Conservation (phyloP, 495 filamentous ascomycete genomes). For the Terfezia claveryi region DNA sequence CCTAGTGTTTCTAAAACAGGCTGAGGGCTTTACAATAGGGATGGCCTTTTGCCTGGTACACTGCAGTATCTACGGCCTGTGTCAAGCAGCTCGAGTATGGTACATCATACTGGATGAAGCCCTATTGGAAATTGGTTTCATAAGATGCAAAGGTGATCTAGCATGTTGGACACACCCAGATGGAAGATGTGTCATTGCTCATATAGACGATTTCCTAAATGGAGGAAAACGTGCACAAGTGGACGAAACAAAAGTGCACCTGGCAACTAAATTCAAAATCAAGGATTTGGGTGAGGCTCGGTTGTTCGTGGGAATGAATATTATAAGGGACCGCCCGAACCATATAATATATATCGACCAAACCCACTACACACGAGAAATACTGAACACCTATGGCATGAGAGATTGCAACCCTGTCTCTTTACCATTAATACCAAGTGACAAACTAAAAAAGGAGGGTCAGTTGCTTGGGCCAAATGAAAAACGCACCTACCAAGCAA, state of each 20-base stretch:
- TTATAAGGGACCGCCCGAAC: neutral
- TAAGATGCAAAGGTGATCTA: neutral
- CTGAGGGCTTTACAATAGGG: neutral
- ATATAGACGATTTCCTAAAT: slow-evolving; percentile 1
- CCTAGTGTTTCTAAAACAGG: neutral
- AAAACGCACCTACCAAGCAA: neutral
- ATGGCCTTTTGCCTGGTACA: neutral
- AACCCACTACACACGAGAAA: neutral
- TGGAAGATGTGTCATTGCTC: neutral
- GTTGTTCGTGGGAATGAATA: neutral
- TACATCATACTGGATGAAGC: neutral
- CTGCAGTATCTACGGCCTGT: neutral
- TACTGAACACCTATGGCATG: neutral
- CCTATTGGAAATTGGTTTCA: neutral
- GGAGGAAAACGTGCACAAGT: neutral
- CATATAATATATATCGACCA: neutral
- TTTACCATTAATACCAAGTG: neutral
- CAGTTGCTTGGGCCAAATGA: neutral
- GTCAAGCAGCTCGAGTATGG: neutral
- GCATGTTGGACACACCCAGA: neutral
- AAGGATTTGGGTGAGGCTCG: neutral
- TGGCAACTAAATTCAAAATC: slow-evolving; percentile 2
- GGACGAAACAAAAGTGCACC: neutral
- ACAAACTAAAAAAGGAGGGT: neutral
- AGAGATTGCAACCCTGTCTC: neutral